Evolutionary conservation across 768 basidiomycete genomes (phyloP), one percentile per base, ranked within the genome.

Genomic region (Chlorophyllum brunneum): DNA sequence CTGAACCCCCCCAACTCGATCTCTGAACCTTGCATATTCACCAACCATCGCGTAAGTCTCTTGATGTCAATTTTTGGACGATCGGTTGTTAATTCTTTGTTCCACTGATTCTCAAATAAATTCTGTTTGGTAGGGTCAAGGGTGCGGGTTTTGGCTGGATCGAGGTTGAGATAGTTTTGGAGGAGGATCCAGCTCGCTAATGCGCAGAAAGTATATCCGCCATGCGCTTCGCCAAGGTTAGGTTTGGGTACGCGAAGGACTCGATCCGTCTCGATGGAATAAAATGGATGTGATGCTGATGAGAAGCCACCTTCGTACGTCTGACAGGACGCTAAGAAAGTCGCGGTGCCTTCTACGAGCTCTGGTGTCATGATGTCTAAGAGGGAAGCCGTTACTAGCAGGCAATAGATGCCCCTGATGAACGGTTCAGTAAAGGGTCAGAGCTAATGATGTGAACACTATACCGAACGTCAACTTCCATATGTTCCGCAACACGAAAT

Each of bases 261-360:
- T 3, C 59, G 40, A 1, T 68, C 55, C 26, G 58, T 56, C 20
- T 49, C 30, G n/a, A 69, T 58, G 13, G 69, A 59, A 56, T 80
- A 80, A 54, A 83, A 86, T 0, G 90, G 83, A 48, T 88, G 82
- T 0, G 90, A 88, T 0, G 90, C 74, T 1, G 83, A 86, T 1
- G 91, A 79, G 63, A 99, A 95, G 0, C 97, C 95, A 29, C 97
- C 97, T 68, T 99, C 97, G 70, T 95, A 98, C 0, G 95, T 98
- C 66, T 98, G 97, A 64, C 92, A 97, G 3, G 86, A 86, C 0
- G 85, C 83, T 48, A 99, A 74, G 71, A 94, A 98, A 5, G 73
- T 79, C 1, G 88, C 79, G 0, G 86, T 88, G 4, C 86, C 85
- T 23, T 73, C 69, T 3, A 94, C 76, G 34, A 99, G 84, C 52